These are phyloP conservation scores for Flaveria floridana DNA, from an alignment of 140 eudicot genomes.

Conservation along the genomic window DNA sequence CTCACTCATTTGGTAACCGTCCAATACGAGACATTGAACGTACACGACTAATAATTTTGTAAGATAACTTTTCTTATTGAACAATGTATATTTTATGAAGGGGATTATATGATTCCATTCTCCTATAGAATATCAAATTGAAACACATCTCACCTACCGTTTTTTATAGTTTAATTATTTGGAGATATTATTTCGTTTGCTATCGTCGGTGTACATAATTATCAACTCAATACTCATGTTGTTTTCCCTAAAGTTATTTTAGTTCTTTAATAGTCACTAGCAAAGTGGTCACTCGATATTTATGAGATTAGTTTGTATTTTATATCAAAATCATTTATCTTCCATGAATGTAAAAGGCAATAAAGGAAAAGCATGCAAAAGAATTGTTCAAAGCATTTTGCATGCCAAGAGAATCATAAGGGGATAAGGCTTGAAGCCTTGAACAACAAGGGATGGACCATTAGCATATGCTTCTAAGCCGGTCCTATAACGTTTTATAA, in stretches of 20 bases:
- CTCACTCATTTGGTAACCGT: too few relatives aligned
- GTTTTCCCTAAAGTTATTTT: slow-evolving; percentile 10
- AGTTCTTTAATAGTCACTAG: too few relatives aligned
- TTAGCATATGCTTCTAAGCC: background rate
- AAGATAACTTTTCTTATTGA: slow-evolving; percentile 7
- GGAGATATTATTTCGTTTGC: slow-evolving; percentile 26
- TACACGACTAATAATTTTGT: background rate
- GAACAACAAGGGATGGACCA: slow-evolving; percentile 26
- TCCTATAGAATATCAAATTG: slow-evolving; percentile 9
- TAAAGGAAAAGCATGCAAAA: slow-evolving; percentile 37
- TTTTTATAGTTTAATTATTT: slow-evolving; percentile 17
- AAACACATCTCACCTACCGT: slow-evolving; percentile 33
- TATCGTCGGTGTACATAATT: slow-evolving; percentile 33
- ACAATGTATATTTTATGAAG: background rate
- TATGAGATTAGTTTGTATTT: background rate
- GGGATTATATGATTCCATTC: background rate
- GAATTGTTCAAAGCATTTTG: slow-evolving; percentile 31
- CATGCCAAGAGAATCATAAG: slow-evolving; percentile 40
- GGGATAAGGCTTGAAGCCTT: slow-evolving; percentile 39
- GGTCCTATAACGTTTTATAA: background rate
- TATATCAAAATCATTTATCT: background rate
- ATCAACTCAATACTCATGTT: slow-evolving; percentile 17
- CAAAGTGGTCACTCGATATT: background rate
- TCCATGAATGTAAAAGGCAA: slow-evolving; percentile 15
- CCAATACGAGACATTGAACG: background rate